Conservation (phyloP, 1,284 basidiomycete species). For the Polyporus tsugae region DNA sequence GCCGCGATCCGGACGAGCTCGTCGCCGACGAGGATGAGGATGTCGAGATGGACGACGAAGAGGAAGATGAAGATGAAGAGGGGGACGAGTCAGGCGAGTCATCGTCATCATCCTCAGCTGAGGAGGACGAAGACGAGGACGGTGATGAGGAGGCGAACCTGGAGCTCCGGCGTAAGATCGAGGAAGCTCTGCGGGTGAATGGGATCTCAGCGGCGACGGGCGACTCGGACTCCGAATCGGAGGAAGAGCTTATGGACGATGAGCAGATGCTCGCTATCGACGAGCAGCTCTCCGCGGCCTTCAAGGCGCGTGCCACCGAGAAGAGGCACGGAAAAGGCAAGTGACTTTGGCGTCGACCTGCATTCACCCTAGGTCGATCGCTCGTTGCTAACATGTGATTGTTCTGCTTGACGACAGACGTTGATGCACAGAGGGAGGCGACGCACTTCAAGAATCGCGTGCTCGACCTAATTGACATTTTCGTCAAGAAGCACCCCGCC, state of each 20-base stretch:
- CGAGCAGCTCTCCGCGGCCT: conserved; percentile 90
- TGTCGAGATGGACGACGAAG: conserved; percentile 47
- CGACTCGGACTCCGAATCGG: conserved; percentile 52
- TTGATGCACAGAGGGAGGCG: conserved; percentile 81
- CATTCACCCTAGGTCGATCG: conserved; percentile 6
- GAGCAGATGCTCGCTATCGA: conserved; percentile 98
- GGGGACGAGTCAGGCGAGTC: conserved; percentile 38
- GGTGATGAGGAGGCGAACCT: conserved; percentile 61
- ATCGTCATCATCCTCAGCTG: conserved; percentile 37
- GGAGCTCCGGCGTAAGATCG: conserved; percentile 80
- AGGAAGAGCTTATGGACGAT: conserved; percentile 89
- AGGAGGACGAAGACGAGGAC: conserved; percentile 59
- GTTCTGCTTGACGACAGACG: conserved; percentile 47
- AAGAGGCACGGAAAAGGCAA: conserved; percentile 72
- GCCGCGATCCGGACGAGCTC: conserved; percentile 68
- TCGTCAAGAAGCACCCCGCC: conserved; percentile 78
- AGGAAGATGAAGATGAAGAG: conserved; percentile 52
- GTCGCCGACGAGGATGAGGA: conserved; percentile 52
- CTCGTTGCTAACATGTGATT: not conserved
- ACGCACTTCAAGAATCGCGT: conserved; percentile 96
- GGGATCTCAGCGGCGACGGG: conserved; percentile 68
- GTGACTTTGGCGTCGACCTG: conserved; percentile 25
- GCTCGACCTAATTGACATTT: conserved; percentile 90
- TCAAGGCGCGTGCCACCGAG: conserved; percentile 74
- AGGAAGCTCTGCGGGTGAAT: conserved; percentile 80